Percentiles rank a stretch among this genome's conserved stretches.
phyloP scores from a whole-genome alignment of 2,329 filamentous ascomycete genomes.

The Colletotrichum agaves region DNA sequence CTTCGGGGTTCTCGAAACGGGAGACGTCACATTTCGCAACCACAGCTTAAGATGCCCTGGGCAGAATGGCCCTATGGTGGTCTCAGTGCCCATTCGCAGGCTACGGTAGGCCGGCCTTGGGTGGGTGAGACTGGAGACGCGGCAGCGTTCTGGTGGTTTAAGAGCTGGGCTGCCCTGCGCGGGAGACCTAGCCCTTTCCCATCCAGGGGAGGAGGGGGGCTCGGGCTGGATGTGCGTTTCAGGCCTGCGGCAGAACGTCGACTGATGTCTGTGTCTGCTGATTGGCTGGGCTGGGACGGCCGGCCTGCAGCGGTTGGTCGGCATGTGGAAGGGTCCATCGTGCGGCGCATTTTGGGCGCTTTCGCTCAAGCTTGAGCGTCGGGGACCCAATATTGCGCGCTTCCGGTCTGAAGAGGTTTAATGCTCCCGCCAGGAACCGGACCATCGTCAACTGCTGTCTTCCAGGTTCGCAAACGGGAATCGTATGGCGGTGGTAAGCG shows the following conservation, averaged over 20 bases:
- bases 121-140: constrained; percentile 33
- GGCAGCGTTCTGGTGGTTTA: constrained; percentile 27
- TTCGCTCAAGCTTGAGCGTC: background rate
- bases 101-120: constrained; percentile 21
- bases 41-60: constrained; percentile 36
- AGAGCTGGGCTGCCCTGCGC: constrained; percentile 8
- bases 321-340: constrained; percentile 27
- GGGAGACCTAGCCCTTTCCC: constrained; percentile 11
- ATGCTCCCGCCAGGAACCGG: background rate
- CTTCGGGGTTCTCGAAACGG: constrained; percentile 42
- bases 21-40: constrained; percentile 41
- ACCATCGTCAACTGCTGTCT: constrained; percentile 1
- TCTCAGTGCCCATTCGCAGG: constrained; percentile 35
- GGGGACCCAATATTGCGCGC: background rate
- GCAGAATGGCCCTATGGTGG: constrained; percentile 30
- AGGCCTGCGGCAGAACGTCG: constrained; percentile 42
- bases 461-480: background rate
- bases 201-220: constrained; percentile 24
- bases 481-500: background rate
- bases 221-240: constrained; percentile 32
- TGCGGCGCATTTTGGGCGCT: background rate
- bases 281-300: constrained; percentile 26
- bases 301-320: constrained; percentile 34
- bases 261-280: constrained; percentile 32
- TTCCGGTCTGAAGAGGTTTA: constrained; percentile 5